Conservation (phyloP, 2,329 filamentous ascomycete species). For the Trichoderma sp. region DNA sequence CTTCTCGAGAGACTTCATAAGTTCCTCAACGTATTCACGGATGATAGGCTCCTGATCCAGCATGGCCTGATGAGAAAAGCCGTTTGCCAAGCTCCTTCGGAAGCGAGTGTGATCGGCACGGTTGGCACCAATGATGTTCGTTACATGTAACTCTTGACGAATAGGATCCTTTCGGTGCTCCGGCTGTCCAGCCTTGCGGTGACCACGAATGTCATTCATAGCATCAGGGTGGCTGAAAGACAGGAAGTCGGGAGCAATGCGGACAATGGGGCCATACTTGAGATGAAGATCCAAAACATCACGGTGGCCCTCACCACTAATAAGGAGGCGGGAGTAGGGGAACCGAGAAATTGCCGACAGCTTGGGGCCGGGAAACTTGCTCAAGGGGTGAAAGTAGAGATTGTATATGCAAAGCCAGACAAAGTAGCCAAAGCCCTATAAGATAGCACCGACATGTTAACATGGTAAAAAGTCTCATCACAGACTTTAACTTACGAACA, state of each 20-base stretch:
- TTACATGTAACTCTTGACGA: neutral
- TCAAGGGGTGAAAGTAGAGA: constrained; percentile 20
- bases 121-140: constrained; percentile 26
- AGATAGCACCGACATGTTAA: neutral
- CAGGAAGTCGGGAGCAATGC: constrained; percentile 10
- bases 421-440: constrained; percentile 19
- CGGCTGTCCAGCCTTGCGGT: constrained; percentile 23
- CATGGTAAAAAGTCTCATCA: too few relatives aligned
- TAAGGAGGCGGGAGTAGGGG: neutral
- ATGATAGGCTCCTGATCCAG: constrained; percentile 36
- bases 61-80: constrained; percentile 35
- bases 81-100: constrained; percentile 30
- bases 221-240: constrained; percentile 17
- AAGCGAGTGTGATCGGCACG: constrained; percentile 28
- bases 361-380: constrained; percentile 16
- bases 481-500: neutral
- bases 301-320: neutral
- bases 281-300: neutral
- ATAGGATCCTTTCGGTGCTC: constrained; percentile 22
- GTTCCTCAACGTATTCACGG: constrained; percentile 29
- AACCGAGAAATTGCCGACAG: neutral
- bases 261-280: constrained; percentile 17
- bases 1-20: constrained; percentile 28
- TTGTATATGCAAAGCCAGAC: constrained; percentile 7
- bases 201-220: constrained; percentile 25